Evolutionary conservation across 1,284 basidiomycete species (phyloP).

Genomic region (Trametes versicolor): DNA sequence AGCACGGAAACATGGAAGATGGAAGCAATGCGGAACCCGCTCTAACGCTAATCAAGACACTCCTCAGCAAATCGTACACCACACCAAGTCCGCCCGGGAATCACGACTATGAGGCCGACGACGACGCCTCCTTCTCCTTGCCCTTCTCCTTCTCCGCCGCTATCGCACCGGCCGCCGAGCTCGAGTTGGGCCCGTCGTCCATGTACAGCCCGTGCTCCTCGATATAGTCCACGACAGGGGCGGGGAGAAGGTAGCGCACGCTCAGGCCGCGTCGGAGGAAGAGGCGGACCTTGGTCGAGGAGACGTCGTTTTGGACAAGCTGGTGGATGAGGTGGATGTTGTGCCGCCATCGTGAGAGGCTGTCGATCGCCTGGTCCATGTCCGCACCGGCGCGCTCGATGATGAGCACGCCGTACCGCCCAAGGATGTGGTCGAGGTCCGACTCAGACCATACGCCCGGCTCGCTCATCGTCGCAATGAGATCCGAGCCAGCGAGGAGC

Average conservation of each 20-base stretch:
- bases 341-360: constrained; percentile 80
- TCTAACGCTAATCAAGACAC: constrained; percentile 16
- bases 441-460: constrained; percentile 98
- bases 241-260: constrained; percentile 93
- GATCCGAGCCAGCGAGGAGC: constrained; percentile 96
- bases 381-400: constrained; percentile 96
- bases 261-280: constrained; percentile 94
- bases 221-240: constrained; percentile 95
- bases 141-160: constrained; percentile 51
- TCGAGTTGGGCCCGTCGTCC: constrained; percentile 60
- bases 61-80: constrained; percentile 18
- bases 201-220: constrained; percentile 80
- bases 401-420: constrained; percentile 94
- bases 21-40: constrained; percentile 7
- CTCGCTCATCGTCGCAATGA: constrained; percentile 98
- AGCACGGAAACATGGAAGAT: constrained; percentile 5
- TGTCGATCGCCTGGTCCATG: constrained; percentile 85
- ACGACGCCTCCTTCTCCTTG: constrained; percentile 49
- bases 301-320: constrained; percentile 98
- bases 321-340: constrained; percentile 97
- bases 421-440: constrained; percentile 97
- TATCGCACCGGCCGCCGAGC: constrained; percentile 36
- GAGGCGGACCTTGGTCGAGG: constrained; percentile 91
- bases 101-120: constrained; percentile 18
- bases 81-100: not conserved